A percentile compares a stretch with the other conserved stretches of the same genome.
These are phyloP conservation scores for Clausena lansium DNA, from an alignment of 345 rosid species.

Conservation along the genomic window DNA sequence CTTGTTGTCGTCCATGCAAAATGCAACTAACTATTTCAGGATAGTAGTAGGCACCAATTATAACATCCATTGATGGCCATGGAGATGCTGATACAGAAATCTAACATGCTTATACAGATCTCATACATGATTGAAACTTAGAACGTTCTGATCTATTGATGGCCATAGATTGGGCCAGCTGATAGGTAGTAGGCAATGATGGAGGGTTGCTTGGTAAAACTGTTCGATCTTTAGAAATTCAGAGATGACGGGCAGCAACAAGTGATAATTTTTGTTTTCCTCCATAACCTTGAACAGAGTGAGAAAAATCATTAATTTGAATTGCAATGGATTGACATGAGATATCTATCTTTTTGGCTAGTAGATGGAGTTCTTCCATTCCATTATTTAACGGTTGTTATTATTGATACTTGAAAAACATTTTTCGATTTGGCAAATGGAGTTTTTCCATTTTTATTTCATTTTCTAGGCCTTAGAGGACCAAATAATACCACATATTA, in stretches of 20 bases:
- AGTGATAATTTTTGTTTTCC: neutral
- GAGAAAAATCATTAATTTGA: neutral
- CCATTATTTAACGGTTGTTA: neutral
- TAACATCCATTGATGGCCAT: too few relatives aligned
- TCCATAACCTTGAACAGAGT: neutral
- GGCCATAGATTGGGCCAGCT: neutral
- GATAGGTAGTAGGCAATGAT: neutral
- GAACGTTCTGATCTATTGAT: neutral
- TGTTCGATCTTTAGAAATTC: neutral
- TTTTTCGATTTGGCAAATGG: neutral
- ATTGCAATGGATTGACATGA: neutral
- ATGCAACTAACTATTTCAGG: neutral
- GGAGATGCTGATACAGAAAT: too few relatives aligned
- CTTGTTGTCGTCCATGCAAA: neutral
- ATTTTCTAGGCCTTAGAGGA: neutral
- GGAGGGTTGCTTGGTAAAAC: neutral
- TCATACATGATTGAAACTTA: neutral
- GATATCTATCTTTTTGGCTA: neutral
- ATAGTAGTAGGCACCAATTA: neutral
- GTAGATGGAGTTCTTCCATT: neutral
- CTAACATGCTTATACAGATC: too few relatives aligned
- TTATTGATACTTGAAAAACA: neutral
- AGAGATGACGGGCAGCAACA: neutral
- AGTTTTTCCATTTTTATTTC: neutral
- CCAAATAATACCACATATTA: neutral